These are phyloP conservation scores for Alloascoidea hylecoeti DNA, from an alignment of 805 yeast genomes.

Conservation along the genomic window DNA sequence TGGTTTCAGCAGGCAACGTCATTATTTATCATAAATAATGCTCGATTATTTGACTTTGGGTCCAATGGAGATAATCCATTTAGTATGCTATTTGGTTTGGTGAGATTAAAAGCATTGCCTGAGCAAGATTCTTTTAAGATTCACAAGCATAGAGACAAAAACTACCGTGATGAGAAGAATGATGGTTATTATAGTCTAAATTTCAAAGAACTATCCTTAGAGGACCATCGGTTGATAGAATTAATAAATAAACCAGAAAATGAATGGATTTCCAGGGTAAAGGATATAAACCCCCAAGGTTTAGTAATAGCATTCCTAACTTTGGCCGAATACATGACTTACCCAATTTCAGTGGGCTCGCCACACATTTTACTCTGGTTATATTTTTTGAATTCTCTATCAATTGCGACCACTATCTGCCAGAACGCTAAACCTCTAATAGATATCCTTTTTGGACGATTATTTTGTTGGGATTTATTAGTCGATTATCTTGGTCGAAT, in stretches of 20 bases:
- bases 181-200: too few species aligned
- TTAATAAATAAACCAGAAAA: neutral
- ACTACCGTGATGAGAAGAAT: too few species aligned
- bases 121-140: neutral
- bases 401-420: neutral
- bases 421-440: neutral
- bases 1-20: constrained; percentile 1
- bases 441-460: neutral
- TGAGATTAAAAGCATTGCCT: neutral
- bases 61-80: neutral
- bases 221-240: too few species aligned
- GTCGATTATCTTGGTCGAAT: neutral
- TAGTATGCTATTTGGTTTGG: neutral
- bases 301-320: neutral
- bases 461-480: constrained; percentile 1
- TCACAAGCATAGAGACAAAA: neutral
- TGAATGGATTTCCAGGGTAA: neutral
- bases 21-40: neutral
- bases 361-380: neutral
- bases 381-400: constrained; percentile 1
- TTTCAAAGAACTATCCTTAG: too few species aligned
- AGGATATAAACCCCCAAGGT: neutral
- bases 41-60: neutral
- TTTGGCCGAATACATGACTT: neutral
- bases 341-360: neutral